Evolutionary conservation across 331 rosid species (phyloP).

Genomic region (Acacia concinna): DNA sequence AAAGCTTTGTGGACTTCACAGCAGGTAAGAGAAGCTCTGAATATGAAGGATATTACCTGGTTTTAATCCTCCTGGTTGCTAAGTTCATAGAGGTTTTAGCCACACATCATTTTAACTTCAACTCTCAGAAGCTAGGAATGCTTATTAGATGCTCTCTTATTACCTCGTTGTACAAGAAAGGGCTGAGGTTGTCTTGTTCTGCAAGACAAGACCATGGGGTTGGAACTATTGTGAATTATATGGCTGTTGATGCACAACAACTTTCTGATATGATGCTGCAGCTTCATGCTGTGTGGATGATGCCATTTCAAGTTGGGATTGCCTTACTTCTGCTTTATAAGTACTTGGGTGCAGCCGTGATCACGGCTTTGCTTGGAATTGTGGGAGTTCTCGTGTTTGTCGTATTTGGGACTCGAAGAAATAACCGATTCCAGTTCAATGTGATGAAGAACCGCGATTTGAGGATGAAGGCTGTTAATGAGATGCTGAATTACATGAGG

Average conservation of each 20-base stretch:
- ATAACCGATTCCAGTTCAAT: not conserved
- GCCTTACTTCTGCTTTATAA: not conserved
- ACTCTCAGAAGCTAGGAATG: conserved; percentile 3
- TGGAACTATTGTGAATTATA: not conserved
- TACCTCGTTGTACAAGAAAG: conserved; percentile 1
- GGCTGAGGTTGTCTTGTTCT: not conserved
- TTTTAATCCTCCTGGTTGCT: not conserved
- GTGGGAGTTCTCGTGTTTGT: not conserved
- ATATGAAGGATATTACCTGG: not conserved
- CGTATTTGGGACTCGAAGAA: not conserved
- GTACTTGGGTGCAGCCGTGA: not conserved
- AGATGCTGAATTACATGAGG: conserved; percentile 3
- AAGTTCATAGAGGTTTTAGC: not conserved
- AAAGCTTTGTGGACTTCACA: not conserved
- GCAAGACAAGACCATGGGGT: not conserved
- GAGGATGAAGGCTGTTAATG: not conserved
- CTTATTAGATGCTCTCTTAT: not conserved
- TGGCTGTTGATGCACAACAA: not conserved
- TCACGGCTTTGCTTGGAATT: not conserved
- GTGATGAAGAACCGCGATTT: not conserved
- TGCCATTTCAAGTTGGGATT: conserved; percentile 4
- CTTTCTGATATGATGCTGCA: conserved; percentile 8
- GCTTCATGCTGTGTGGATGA: conserved; percentile 3
- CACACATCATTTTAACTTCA: not conserved
- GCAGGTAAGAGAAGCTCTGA: not conserved